Conservation (phyloP, 495 filamentous ascomycete species). For the Penicillium goetzii region DNA sequence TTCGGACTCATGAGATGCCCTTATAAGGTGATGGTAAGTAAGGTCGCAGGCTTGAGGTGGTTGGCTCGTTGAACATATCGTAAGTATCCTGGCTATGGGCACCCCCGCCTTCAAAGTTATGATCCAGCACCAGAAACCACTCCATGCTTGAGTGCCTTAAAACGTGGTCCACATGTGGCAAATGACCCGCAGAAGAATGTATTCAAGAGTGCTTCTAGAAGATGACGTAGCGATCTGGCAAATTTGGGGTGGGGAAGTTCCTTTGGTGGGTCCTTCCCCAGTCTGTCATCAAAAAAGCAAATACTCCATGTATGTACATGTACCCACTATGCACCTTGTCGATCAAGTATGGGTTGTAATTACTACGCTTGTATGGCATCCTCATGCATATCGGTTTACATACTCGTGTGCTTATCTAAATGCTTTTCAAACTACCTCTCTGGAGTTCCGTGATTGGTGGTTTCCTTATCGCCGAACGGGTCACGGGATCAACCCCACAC, state of each 20-base stretch:
- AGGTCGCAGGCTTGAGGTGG: too few relatives aligned
- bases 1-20: too few relatives aligned
- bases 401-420: not conserved
- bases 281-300: not conserved
- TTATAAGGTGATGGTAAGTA: too few relatives aligned
- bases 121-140: too few relatives aligned
- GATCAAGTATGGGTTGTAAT: not conserved
- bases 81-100: too few relatives aligned
- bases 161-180: too few relatives aligned
- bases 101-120: too few relatives aligned
- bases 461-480: conserved; percentile 3
- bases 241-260: too few relatives aligned
- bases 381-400: not conserved
- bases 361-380: not conserved
- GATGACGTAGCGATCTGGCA: not conserved
- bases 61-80: too few relatives aligned
- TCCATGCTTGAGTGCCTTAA: too few relatives aligned
- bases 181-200: too few relatives aligned
- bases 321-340: not conserved
- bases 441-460: not conserved
- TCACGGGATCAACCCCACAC: conserved; percentile 7
- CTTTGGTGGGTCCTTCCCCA: not conserved
- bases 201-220: not conserved
- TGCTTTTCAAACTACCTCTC: not conserved
- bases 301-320: not conserved